Conservation (phyloP, 2,329 filamentous ascomycete species). For the Aphanocladium album region DNA sequence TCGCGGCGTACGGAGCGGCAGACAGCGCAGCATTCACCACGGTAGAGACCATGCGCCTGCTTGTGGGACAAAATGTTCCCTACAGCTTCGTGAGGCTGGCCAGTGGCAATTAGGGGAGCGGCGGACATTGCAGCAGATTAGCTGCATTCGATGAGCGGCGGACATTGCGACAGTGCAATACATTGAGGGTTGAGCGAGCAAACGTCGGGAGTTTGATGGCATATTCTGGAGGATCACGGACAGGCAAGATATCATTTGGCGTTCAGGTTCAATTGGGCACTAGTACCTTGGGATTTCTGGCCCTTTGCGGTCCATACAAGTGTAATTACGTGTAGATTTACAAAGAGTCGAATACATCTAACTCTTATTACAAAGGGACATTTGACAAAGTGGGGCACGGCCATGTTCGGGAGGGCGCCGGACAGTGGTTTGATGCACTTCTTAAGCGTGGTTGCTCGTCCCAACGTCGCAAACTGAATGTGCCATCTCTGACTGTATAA, state of each 20-base stretch:
- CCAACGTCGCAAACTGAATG: too few relatives aligned
- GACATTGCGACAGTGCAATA: too few relatives aligned
- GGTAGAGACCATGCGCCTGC: constrained; percentile 70
- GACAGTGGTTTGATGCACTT: neutral
- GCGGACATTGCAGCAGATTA: too few relatives aligned
- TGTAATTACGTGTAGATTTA: neutral
- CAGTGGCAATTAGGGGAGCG: constrained; percentile 42
- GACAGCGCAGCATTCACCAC: constrained; percentile 82
- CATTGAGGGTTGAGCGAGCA: neutral
- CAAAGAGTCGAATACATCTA: neutral
- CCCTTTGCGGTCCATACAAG: neutral
- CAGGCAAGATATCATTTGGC: neutral
- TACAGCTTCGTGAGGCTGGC: constrained; percentile 82
- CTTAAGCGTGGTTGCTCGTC: neutral
- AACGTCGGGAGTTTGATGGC: neutral
- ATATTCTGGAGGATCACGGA: neutral
- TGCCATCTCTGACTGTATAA: neutral
- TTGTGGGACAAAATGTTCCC: constrained; percentile 82
- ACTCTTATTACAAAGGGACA: neutral
- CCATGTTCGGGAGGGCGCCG: neutral
- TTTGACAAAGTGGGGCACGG: neutral
- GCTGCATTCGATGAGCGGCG: too few relatives aligned
- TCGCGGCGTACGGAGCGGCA: constrained; percentile 72
- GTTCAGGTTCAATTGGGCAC: neutral
- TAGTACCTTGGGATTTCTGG: neutral